These are phyloP conservation scores for Clavispora vitiphila DNA, from an alignment of 805 yeast genomes.

Conservation along the genomic window DNA sequence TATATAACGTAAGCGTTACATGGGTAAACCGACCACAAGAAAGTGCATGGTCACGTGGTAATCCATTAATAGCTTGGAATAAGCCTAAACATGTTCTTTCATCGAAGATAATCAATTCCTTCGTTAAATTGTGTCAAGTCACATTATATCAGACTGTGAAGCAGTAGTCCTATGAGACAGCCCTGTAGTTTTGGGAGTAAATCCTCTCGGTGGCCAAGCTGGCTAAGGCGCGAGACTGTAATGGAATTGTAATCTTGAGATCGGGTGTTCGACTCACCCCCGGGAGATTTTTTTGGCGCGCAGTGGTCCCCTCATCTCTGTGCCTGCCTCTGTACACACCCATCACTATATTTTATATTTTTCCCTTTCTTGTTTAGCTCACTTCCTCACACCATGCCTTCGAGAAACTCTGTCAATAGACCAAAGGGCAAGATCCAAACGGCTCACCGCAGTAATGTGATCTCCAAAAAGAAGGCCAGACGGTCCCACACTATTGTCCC, in stretches of 20 bases:
- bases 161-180: background rate
- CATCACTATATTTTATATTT: background rate
- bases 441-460: constrained; percentile 44
- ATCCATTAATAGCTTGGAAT: too few species aligned
- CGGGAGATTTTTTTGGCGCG: constrained; percentile 28
- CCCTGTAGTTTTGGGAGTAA: background rate
- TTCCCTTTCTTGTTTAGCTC: background rate
- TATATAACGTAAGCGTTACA: too few species aligned
- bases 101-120: too few species aligned
- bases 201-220: constrained; percentile 45
- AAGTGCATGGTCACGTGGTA: too few species aligned
- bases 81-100: too few species aligned
- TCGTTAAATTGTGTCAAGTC: too few species aligned
- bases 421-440: constrained; percentile 59
- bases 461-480: constrained; percentile 53
- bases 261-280: constrained; percentile 49
- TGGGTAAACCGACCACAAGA: too few species aligned
- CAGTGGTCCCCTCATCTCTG: background rate
- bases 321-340: background rate
- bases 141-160: too few species aligned
- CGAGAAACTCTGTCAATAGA: constrained; percentile 75
- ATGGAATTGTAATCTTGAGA: constrained; percentile 39
- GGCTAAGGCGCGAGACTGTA: constrained; percentile 49
- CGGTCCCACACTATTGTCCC: constrained; percentile 38
- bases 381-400: constrained; percentile 52